Evolutionary conservation across 257 asterid species (phyloP), one percentile per base, ranked within the genome.

Genomic region (Ligustrum vulgare): DNA sequence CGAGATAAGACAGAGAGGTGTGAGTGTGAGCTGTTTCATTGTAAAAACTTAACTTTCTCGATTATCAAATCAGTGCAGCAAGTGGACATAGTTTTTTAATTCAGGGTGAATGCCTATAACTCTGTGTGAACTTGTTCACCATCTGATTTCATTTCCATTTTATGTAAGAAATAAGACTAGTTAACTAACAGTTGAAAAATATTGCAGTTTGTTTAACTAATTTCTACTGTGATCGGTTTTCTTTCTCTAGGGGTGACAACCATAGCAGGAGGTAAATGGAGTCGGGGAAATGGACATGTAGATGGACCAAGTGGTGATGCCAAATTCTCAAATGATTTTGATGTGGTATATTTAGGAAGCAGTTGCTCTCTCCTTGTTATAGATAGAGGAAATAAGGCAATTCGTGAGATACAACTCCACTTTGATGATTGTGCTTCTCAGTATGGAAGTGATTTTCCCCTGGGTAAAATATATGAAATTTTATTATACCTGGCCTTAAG

Each of bases 361-460:
- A 92, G 97, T 84, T 94, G 99, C 75, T 94, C 99, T 22, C 97
- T 95, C 75, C 97, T 95, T 39, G 99, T 95, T 70, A 89, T 95
- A 54, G 99, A 95, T 81, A 87, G 97, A 69, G 98, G 98, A 72
- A 93, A 93, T 80, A 90, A 87, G 85, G 99, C 99, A 4, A 89
- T 95, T 49, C 80, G 97, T 78, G 99, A 95, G 87, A 95, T 95
- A 74, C 98, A 93, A 43, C 98, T 95, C 72, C 84, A 90, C 84
- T 91, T 91, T 58, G 98, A 95, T 74, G 99, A 95, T 60, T 95
- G 99, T 85, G 98, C 98, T 77, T 84, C 91, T 89, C 99, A 95
- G 91, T 95, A 95, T 73, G 97, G 93, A 75, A 91, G 87, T 84
- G 94, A 91, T 75, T 93, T 95, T 60, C 98, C 98, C 4, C 75